Evolutionary conservation across 495 filamentous ascomycete species (phyloP).

Genomic region (Trichocladium antarcticum): DNA sequence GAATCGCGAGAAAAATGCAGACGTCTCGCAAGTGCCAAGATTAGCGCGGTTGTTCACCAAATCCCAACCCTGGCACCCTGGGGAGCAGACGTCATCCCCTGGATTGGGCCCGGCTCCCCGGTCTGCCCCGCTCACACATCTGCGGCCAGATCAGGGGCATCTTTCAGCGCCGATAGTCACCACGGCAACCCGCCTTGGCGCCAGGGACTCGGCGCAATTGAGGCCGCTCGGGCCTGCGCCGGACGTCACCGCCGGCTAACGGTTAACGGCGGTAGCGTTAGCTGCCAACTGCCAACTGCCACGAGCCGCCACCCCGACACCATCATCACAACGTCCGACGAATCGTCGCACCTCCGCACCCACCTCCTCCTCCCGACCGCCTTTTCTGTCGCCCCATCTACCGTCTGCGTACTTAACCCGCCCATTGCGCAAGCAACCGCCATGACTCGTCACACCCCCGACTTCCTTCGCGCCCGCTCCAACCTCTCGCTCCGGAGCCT

Average conservation of each 20-base stretch:
- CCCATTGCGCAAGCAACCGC: background rate
- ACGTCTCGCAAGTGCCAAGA: too few species aligned
- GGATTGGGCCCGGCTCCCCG: background rate
- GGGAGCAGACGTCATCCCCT: too few species aligned
- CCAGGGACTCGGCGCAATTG: background rate
- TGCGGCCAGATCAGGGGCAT: background rate
- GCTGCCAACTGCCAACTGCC: background rate
- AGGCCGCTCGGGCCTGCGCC: background rate
- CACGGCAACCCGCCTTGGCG: background rate
- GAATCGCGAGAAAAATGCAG: too few species aligned
- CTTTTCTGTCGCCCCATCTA: background rate
- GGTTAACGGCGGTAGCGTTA: too few species aligned
- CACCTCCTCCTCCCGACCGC: background rate
- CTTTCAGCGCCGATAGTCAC: background rate
- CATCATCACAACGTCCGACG: background rate
- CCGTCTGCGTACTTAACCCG: background rate
- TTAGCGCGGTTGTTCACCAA: too few species aligned
- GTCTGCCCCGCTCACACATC: background rate
- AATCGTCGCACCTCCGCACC: background rate
- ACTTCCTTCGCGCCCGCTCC: constrained; percentile 33
- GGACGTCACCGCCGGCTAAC: background rate
- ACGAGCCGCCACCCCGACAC: background rate
- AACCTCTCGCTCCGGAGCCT: constrained; percentile 31
- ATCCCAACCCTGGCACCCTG: too few species aligned
- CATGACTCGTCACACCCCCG: constrained; percentile 35